Base-by-base conservation (phyloP, 202 grass and related monocot species). In the Bolboschoenoplectus hybrid region DNA sequence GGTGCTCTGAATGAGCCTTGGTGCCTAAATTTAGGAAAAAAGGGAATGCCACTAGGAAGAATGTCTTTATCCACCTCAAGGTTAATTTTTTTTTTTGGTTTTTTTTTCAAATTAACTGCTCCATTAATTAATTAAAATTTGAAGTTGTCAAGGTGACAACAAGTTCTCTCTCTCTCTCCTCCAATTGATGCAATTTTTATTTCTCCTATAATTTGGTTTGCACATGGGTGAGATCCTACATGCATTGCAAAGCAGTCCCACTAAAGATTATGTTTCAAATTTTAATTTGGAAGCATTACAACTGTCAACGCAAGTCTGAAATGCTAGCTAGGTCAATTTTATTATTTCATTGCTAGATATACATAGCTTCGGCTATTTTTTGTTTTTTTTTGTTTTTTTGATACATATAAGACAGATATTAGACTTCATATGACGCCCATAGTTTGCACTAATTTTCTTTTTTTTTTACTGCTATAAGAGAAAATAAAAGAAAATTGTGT, bases 51-150 rank as follows among this genome's bases (percentile, higher is more conserved):
- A 86, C 63, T 57, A 80, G 44, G 81, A 86, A 16, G 85, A 86
- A 86, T 86, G 85, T 86, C 57, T 86, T 80, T 75, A 86, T 64
- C 74, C 47, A 79, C 60, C 35, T 75, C 57, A 67, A 80, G 74
- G 68, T 19, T 85, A 16, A 2, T 57, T 63, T 26, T 26, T 26
- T 26, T 26, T 26, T 26, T 26, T 0, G 26, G n/a, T n/a, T 82
- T 52, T 9, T 79, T 86, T 41, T 68, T 60, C 55, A 81, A 76
- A 66, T 80, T 81, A 86, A 86, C 85, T 86, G 58, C 85, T 67
- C 85, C 85, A 74, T 51, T 74, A 66, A 26, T 26, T 26, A 66
- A 85, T 72, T 71, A 77, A 64, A 68, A 41, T 80, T 65, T 67
- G 43, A 86, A 86, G n/a, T 67, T 53, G 58, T 52, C 17, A 86